A percentile compares a stretch with the other conserved stretches of the same genome.
phyloP scores from a whole-genome alignment of 306 rosid genomes.

The Rosa multiflora region DNA sequence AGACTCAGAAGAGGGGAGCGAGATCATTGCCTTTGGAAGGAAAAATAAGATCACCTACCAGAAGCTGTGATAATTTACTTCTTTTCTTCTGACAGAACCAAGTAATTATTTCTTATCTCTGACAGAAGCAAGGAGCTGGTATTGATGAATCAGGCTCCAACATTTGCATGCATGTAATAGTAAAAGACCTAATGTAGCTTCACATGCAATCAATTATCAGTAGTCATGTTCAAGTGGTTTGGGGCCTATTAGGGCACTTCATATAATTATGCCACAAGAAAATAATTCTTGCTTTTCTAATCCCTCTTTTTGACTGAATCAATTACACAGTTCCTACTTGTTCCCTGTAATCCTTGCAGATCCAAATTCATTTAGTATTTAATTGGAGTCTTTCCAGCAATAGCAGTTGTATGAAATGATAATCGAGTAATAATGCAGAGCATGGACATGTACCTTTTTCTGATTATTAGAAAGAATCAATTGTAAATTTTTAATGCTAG shows the following conservation, averaged over 20 bases:
- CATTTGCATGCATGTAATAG: neutral
- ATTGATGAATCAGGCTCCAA: neutral
- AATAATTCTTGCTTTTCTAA: neutral
- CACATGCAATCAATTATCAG: neutral
- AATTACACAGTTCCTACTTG: neutral
- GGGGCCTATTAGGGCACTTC: neutral
- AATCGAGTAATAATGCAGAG: neutral
- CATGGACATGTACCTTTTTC: neutral
- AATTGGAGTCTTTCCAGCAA: neutral
- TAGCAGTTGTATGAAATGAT: neutral
- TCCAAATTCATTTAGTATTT: neutral
- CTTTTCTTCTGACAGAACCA: neutral
- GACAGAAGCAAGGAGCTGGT: neutral
- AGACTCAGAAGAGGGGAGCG: neutral
- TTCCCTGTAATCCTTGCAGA: slow-evolving; percentile 1
- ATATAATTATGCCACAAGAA: neutral
- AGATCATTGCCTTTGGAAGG: neutral
- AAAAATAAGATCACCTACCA: neutral
- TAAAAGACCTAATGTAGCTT: neutral
- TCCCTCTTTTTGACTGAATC: neutral
- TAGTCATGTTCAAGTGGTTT: neutral
- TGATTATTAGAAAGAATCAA: neutral
- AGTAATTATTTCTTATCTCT: neutral
- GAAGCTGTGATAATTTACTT: neutral
- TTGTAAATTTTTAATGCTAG: neutral